These are phyloP conservation scores for Lepidopterella palustris DNA, from an alignment of 495 filamentous ascomycete species.

Conservation along the genomic window DNA sequence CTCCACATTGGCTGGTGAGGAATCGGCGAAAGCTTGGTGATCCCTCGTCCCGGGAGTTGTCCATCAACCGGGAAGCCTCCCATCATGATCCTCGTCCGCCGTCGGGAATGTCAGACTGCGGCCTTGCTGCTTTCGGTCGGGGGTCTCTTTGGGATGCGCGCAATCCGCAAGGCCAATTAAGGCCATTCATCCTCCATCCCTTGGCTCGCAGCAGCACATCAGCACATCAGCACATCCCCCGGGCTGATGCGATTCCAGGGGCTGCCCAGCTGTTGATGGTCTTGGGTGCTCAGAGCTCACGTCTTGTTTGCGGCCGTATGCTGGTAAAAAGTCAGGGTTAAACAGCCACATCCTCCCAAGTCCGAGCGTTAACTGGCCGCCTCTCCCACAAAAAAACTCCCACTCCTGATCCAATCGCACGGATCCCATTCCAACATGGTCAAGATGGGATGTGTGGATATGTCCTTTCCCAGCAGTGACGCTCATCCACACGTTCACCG, in stretches of 20 bases:
- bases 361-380: slow-evolving; percentile 6
- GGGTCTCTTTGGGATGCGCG: neutral
- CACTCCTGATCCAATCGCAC: slow-evolving; percentile 15
- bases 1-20: no score
- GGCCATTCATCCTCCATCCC: neutral
- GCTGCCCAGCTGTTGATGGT: slow-evolving; percentile 4
- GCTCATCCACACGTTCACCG: neutral
- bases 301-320: slow-evolving; percentile 3
- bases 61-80: neutral
- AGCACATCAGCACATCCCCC: neutral
- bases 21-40: no score
- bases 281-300: slow-evolving; percentile 7
- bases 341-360: slow-evolving; percentile 1
- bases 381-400: slow-evolving; percentile 6
- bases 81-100: neutral
- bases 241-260: slow-evolving; percentile 14
- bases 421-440: slow-evolving; percentile 5
- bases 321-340: neutral
- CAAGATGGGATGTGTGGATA: neutral
- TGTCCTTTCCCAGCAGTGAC: no score
- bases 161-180: neutral
- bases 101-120: no score
- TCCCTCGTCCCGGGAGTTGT: no score
- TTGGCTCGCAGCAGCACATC: neutral
- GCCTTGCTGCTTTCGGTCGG: neutral